Conservation (phyloP, 495 filamentous ascomycete species). For the Amniculicola lignicola region DNA sequence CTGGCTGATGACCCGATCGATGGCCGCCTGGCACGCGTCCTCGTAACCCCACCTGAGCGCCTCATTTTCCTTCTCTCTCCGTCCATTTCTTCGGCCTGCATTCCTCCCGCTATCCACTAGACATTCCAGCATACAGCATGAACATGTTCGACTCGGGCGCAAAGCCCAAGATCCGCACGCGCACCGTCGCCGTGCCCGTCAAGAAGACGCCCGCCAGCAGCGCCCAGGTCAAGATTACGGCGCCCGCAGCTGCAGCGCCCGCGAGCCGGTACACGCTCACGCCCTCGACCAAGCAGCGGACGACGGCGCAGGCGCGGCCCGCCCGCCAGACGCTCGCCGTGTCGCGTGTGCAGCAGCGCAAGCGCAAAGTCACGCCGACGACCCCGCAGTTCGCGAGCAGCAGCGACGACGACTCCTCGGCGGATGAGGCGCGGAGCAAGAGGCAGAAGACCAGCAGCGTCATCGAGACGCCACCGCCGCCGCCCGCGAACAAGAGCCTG, state of each 20-base stretch:
- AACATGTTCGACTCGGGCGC: no score
- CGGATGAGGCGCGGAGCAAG: constrained; percentile 15
- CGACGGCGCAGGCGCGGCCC: constrained; percentile 9
- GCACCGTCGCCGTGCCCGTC: constrained; percentile 22
- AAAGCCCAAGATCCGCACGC: constrained; percentile 24
- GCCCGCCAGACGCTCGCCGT: constrained; percentile 19
- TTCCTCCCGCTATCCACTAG: no score
- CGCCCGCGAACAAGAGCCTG: constrained; percentile 12
- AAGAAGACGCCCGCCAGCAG: constrained; percentile 15
- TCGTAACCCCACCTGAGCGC: no score
- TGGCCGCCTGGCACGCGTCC: no score
- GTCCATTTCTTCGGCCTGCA: no score
- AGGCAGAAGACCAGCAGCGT: constrained; percentile 34
- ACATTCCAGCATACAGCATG: no score
- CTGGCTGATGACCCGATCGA: no score
- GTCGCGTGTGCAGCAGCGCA: constrained; percentile 11
- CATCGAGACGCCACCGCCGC: constrained; percentile 23
- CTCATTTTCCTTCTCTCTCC: no score
- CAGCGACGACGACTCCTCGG: constrained; percentile 12
- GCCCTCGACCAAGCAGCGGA: constrained; percentile 15
- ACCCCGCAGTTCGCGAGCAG: constrained; percentile 25
- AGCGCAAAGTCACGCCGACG: constrained; percentile 32
- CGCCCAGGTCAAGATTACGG: neutral
- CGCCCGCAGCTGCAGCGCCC: neutral
- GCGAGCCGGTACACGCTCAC: constrained; percentile 21